These are phyloP conservation scores for Stemphylium vesicarium DNA, from an alignment of 2,329 filamentous ascomycete genomes.

Conservation along the genomic window DNA sequence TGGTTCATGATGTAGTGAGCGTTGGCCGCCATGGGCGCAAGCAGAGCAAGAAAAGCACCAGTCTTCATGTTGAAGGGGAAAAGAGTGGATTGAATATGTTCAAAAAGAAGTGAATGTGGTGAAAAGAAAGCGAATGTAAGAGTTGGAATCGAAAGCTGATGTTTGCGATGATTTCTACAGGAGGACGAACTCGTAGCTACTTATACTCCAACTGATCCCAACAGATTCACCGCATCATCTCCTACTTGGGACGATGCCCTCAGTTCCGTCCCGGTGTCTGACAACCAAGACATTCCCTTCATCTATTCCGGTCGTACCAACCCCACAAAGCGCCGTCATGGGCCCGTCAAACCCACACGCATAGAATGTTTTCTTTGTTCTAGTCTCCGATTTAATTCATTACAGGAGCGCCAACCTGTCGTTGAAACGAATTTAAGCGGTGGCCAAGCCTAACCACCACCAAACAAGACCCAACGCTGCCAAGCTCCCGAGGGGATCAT, in stretches of 20 bases:
- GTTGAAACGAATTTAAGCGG: constrained; percentile 14
- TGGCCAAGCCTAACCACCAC: constrained; percentile 8
- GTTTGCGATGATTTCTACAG: constrained; percentile 8
- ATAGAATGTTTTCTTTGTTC: constrained; percentile 2
- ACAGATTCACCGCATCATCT: constrained; percentile 5
- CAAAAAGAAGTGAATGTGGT: constrained; percentile 15
- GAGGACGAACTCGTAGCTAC: background rate
- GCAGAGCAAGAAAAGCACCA: constrained; percentile 33
- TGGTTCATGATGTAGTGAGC: constrained; percentile 49
- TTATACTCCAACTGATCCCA: background rate
- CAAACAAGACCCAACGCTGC: constrained; percentile 9
- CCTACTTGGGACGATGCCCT: constrained; percentile 1
- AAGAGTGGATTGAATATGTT: constrained; percentile 11
- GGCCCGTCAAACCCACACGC: background rate
- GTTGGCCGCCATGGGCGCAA: constrained; percentile 31
- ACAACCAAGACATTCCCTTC: constrained; percentile 6
- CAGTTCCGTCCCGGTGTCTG: constrained; percentile 1
- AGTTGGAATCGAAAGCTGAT: constrained; percentile 11
- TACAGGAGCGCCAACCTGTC: constrained; percentile 16
- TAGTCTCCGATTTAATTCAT: constrained; percentile 13
- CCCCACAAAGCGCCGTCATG: constrained; percentile 4
- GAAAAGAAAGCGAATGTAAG: constrained; percentile 11
- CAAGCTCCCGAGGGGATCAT: constrained; percentile 17
- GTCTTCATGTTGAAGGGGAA: constrained; percentile 37
- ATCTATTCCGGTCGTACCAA: constrained; percentile 9